These are phyloP conservation scores for Gilbertella persicaria DNA, from an alignment of 371 early-diverging fungal species.

Conservation along the genomic window DNA sequence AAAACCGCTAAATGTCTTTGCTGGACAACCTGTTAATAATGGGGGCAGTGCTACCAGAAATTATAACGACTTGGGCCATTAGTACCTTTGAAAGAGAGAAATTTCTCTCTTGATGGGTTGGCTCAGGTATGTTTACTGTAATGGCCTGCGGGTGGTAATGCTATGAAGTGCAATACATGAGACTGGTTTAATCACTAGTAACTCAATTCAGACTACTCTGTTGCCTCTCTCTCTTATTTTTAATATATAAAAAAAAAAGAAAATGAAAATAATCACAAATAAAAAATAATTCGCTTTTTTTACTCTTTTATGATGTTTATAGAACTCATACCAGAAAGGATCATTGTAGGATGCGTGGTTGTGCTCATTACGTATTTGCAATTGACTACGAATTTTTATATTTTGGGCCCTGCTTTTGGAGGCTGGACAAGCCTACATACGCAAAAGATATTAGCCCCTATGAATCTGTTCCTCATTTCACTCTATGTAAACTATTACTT, in stretches of 20 bases:
- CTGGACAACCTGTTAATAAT: constrained; percentile 44
- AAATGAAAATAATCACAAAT: constrained; percentile 23
- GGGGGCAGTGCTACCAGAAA: constrained; percentile 50
- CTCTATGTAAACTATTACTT: constrained; percentile 78
- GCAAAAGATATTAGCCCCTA: constrained; percentile 48
- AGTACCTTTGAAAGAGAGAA: constrained; percentile 20
- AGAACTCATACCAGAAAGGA: constrained; percentile 18
- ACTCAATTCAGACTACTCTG: constrained; percentile 59
- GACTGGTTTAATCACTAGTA: constrained; percentile 33
- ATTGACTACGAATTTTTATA: constrained; percentile 17
- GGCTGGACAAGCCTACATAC: constrained; percentile 20
- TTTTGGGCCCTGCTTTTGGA: constrained; percentile 27
- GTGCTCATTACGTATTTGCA: constrained; percentile 20
- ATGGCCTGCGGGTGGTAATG: constrained; percentile 45
- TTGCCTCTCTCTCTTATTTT: constrained; percentile 28
- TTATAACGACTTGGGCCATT: constrained; percentile 14
- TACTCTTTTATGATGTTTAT: not conserved
- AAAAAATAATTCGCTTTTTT: constrained; percentile 2
- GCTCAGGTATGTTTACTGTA: constrained; percentile 29
- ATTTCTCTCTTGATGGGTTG: constrained; percentile 21
- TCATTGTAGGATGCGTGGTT: constrained; percentile 18
- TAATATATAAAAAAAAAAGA: constrained; percentile 12
- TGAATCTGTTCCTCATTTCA: constrained; percentile 60
- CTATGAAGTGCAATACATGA: constrained; percentile 57
- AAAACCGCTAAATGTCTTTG: constrained; percentile 50